These are phyloP conservation scores for Aspergillus carbonarius DNA, from an alignment of 2,329 filamentous ascomycete species.

Conservation along the genomic window DNA sequence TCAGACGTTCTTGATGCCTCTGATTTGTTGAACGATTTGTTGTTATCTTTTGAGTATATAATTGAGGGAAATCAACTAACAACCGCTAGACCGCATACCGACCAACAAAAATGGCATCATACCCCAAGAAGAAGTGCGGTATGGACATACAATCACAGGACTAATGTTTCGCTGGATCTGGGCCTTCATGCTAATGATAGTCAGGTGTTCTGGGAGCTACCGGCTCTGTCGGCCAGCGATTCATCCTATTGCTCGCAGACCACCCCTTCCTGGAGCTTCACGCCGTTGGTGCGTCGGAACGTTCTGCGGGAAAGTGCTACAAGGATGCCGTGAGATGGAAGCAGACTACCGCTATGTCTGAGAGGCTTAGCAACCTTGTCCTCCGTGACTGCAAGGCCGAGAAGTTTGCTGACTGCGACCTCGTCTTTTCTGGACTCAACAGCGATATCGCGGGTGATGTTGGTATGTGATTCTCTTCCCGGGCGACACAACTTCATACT, in stretches of 20 bases:
- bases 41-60: neutral
- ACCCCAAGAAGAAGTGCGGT: conserved; percentile 43
- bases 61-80: conserved; percentile 2
- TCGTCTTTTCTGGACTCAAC: conserved; percentile 91
- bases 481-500: neutral
- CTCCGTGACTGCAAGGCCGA: conserved; percentile 81
- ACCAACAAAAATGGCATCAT: conserved; percentile 29
- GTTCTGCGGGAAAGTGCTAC: conserved; percentile 91
- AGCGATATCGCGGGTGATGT: conserved; percentile 89
- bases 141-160: conserved; percentile 16
- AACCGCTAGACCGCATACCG: conserved; percentile 6
- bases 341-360: conserved; percentile 79
- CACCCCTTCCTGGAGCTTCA: conserved; percentile 86
- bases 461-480: conserved; percentile 54
- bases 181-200: conserved; percentile 17
- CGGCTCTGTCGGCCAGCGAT: conserved; percentile 91
- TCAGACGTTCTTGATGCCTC: no score
- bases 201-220: conserved; percentile 82
- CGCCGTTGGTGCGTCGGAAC: conserved; percentile 83
- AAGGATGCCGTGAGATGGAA: conserved; percentile 95
- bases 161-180: neutral
- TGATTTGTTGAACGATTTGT: neutral
- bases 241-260: conserved; percentile 84
- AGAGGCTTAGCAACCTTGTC: conserved; percentile 72
- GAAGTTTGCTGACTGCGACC: conserved; percentile 84